Base-by-base conservation (phyloP, 768 basidiomycete species). In the Chiua virens region DNA sequence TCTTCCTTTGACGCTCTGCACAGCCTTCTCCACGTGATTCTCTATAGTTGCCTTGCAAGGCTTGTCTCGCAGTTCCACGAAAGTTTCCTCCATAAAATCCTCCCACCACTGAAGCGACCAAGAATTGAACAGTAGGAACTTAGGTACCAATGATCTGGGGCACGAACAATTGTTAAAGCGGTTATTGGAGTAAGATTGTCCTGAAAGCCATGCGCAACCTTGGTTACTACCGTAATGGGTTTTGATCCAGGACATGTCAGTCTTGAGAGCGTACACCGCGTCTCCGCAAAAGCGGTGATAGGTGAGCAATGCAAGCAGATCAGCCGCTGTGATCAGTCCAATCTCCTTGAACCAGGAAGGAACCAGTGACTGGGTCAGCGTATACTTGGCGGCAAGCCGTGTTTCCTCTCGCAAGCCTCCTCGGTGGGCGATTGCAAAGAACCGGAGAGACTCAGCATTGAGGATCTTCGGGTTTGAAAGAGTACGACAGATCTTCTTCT, bases 351-450 rank as follows among this genome's bases (percentile, higher is more conserved):
- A 61, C 50, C 61, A 59, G 5, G 45, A 39, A 1, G 66, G 60
- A 11, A 62, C 42, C 32, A 70, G 54, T 3, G 68, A 63, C 25
- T 63, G 47, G 14, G 57, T 38, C 41, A 73, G 51, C 1, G 71
- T 66, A 37, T 55, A 50, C n/a, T 46, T 62, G 2, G 70, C 68
- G 13, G 71, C 68, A 2, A 64, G 51, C 9, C 53, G 22, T 0
- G 65, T 66, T 51, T 71, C 61, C 3, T 61, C 52, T 27, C 39
- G 45, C 32, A 69, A 43, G 5, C 32, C 28, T 18, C 55, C 61
- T 3, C 50, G 60, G 20, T 49, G 50, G 2, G 70, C 67, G 7
- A 73, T 57, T 1, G 67, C 70, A 45, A 69, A 73, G 5, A 62
- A 61, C 1, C 63, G 60, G 5, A 73, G 27, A 3, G 72, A 55